These are phyloP conservation scores for Arthrinium phaeospermum DNA, from an alignment of 2,329 filamentous ascomycete genomes.

Conservation along the genomic window DNA sequence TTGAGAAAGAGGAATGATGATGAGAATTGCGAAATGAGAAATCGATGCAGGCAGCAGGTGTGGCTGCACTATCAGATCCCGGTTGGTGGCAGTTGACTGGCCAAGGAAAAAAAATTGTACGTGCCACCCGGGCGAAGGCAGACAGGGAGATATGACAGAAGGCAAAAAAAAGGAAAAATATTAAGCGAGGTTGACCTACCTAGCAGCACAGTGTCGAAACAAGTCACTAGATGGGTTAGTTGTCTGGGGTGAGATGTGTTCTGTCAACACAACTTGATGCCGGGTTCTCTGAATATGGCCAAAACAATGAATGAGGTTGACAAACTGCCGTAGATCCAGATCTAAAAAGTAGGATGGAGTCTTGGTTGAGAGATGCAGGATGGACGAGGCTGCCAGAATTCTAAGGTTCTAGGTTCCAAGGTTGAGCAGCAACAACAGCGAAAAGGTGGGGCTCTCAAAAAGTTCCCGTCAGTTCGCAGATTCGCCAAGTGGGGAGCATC, in stretches of 20 bases:
- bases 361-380: slow-evolving; percentile 5
- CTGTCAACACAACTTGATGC: slow-evolving; percentile 2
- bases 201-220: slow-evolving; percentile 26
- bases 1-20: slow-evolving; percentile 8
- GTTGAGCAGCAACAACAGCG: not conserved
- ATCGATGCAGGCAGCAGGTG: slow-evolving; percentile 9
- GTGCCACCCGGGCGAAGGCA: slow-evolving; percentile 7
- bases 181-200: slow-evolving; percentile 35
- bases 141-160: slow-evolving; percentile 23
- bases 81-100: not conserved
- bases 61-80: slow-evolving; percentile 12
- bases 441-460: not conserved
- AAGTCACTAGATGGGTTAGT: not conserved
- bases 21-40: slow-evolving; percentile 16
- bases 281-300: not conserved
- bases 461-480: slow-evolving; percentile 16
- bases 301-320: not conserved
- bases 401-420: not conserved
- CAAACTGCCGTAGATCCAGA: slow-evolving; percentile 1
- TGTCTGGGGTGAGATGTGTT: not conserved
- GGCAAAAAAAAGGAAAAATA: slow-evolving; percentile 29
- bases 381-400: slow-evolving; percentile 7
- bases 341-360: slow-evolving; percentile 12
- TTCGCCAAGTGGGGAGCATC: slow-evolving; percentile 9
- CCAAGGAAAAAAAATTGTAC: slow-evolving; percentile 15